A percentile compares a stretch with the other conserved stretches of the same genome.
Conservation (phyloP, 176 grass and related monocot species). For the Phoenix roebelenii region DNA sequence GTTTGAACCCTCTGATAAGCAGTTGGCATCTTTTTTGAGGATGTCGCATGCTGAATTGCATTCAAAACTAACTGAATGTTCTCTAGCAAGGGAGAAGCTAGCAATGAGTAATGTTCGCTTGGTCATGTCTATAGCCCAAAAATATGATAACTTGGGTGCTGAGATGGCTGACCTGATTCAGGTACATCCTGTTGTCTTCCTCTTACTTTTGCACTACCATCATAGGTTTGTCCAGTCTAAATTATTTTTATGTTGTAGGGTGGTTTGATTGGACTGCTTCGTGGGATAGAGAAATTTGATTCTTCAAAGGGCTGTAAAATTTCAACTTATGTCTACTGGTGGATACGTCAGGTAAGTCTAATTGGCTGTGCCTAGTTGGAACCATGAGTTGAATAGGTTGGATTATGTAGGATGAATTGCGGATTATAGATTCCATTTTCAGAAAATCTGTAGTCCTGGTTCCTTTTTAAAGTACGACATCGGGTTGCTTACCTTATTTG, state of each 20-base stretch:
- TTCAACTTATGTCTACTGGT: constrained; percentile 97
- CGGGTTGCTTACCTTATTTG: too few species aligned
- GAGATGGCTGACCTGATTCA: constrained; percentile 93
- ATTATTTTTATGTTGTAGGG: constrained; percentile 26
- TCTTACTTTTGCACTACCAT: background rate
- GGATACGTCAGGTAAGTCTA: constrained; percentile 82
- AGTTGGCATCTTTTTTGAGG: constrained; percentile 41
- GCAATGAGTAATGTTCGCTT: constrained; percentile 88
- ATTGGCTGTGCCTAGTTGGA: too few species aligned
- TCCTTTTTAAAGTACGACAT: too few species aligned
- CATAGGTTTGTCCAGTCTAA: too few species aligned
- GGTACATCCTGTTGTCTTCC: constrained; percentile 24
- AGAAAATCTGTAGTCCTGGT: too few species aligned
- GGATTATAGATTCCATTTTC: too few species aligned
- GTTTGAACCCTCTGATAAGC: constrained; percentile 66
- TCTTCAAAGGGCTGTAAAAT: constrained; percentile 77
- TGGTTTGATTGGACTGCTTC: constrained; percentile 82
- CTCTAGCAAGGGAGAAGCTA: constrained; percentile 77
- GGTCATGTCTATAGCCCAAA: constrained; percentile 95
- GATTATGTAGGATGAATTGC: too few species aligned
- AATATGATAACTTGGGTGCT: constrained; percentile 80
- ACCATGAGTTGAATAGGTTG: too few species aligned
- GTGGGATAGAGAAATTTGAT: constrained; percentile 93
- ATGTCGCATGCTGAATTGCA: constrained; percentile 55
- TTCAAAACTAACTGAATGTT: constrained; percentile 53